Conservation (phyloP, 805 yeast genomes). For the Hyphopichia homilentoma region DNA sequence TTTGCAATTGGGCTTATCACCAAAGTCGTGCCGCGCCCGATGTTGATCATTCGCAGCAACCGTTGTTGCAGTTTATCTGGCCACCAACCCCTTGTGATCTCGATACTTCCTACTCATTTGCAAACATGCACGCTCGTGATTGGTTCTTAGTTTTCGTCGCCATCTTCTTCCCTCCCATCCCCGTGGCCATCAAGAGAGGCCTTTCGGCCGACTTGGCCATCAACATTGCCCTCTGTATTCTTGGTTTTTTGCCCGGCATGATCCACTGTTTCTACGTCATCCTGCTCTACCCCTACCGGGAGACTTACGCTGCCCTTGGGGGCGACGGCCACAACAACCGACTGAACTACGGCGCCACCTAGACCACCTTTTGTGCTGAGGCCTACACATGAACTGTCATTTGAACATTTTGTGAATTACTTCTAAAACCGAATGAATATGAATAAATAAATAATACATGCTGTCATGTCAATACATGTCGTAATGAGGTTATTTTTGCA, state of each 20-base stretch:
- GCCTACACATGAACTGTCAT: no score
- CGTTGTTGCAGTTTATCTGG: no score
- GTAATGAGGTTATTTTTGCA: slow-evolving; percentile 17
- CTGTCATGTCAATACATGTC: no score
- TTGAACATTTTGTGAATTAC: no score
- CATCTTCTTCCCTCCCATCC: slow-evolving; percentile 72
- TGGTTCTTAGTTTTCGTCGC: slow-evolving; percentile 67
- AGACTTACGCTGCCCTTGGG: slow-evolving; percentile 21
- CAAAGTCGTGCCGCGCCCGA: no score
- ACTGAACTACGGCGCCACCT: slow-evolving; percentile 7
- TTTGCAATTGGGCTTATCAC: no score
- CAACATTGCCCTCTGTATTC: slow-evolving; percentile 63
- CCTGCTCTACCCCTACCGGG: slow-evolving; percentile 58
- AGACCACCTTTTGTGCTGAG: no score
- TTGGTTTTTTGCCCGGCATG: slow-evolving; percentile 77
- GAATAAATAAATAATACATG: no score
- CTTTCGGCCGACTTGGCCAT: slow-evolving; percentile 65
- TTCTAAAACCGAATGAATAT: no score
- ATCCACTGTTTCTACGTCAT: slow-evolving; percentile 78
- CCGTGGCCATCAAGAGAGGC: slow-evolving; percentile 73
- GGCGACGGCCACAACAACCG: slow-evolving; percentile 28
- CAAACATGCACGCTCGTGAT: slow-evolving; percentile 47
- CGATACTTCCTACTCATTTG: neutral
- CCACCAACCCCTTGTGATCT: no score
- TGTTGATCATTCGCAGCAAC: no score